phyloP scores from a whole-genome alignment of 164 flowering plant genomes.

The Nymphaea colorata region DNA sequence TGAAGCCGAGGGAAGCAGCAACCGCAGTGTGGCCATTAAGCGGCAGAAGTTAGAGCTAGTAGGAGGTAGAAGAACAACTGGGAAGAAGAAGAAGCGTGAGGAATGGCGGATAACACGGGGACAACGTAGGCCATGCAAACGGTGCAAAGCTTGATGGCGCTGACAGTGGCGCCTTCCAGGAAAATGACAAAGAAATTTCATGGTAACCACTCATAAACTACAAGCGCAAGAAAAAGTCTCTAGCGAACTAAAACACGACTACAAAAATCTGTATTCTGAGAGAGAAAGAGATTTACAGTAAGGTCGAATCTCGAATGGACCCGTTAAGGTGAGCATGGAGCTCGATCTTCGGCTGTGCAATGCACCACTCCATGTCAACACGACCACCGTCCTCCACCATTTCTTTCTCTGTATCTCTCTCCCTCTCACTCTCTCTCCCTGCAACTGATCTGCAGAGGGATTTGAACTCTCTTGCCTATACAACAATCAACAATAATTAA shows the following conservation, averaged over 20 bases:
- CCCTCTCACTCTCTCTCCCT: neutral
- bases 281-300: conserved; percentile 34
- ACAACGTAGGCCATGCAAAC: too few species aligned
- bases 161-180: neutral
- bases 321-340: conserved; percentile 98
- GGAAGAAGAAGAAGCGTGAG: too few species aligned
- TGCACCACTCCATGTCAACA: conserved; percentile 44
- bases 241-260: neutral
- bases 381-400: conserved; percentile 2
- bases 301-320: conserved; percentile 74
- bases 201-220: too few species aligned
- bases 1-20: too few species aligned
- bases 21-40: too few species aligned
- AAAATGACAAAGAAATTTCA: neutral
- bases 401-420: conserved; percentile 1
- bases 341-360: conserved; percentile 69
- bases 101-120: too few species aligned
- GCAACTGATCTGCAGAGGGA: neutral
- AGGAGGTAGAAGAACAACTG: too few species aligned
- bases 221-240: neutral
- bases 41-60: too few species aligned
- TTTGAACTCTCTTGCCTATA: neutral
- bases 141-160: neutral
- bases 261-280: neutral
- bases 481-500: neutral